These are phyloP conservation scores for Flaveria ramosissima DNA, from an alignment of 129 eudicot genomes.

Conservation along the genomic window DNA sequence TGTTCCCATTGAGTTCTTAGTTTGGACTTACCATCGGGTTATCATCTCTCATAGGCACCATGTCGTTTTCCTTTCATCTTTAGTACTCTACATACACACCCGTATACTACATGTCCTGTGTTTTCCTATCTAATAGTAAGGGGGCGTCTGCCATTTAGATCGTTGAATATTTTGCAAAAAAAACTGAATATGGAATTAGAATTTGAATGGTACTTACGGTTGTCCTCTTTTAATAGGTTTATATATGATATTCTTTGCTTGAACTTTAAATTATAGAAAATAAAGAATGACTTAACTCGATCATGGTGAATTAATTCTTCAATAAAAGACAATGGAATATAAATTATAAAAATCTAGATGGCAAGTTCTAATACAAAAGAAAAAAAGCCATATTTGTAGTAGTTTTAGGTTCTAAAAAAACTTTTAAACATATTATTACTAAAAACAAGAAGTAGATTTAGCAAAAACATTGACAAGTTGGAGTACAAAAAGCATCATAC, in stretches of 20 bases:
- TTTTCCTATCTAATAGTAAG: neutral
- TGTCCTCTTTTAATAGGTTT: neutral
- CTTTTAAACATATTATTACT: neutral
- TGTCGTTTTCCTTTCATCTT: too few species aligned
- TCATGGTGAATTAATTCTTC: neutral
- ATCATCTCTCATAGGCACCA: too few species aligned
- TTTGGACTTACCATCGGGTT: too few species aligned
- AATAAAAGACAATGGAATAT: neutral
- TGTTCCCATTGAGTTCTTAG: neutral
- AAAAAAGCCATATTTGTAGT: neutral
- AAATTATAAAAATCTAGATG: neutral
- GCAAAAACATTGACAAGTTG: conserved; percentile 17
- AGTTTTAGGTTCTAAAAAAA: neutral
- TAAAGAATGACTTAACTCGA: neutral
- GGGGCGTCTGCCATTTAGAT: too few species aligned
- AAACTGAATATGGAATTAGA: too few species aligned
- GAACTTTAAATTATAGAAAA: neutral
- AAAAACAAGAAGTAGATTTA: neutral
- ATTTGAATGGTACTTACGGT: neutral
- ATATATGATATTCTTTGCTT: neutral
- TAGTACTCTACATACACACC: neutral
- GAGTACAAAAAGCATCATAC: conserved; percentile 30
- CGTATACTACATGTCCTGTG: too few species aligned
- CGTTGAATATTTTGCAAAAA: too few species aligned
- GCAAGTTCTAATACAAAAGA: neutral